Evolutionary conservation across 2,329 filamentous ascomycete genomes (phyloP), one percentile per base, ranked within the genome.

Genomic region (Penicillium italicum): DNA sequence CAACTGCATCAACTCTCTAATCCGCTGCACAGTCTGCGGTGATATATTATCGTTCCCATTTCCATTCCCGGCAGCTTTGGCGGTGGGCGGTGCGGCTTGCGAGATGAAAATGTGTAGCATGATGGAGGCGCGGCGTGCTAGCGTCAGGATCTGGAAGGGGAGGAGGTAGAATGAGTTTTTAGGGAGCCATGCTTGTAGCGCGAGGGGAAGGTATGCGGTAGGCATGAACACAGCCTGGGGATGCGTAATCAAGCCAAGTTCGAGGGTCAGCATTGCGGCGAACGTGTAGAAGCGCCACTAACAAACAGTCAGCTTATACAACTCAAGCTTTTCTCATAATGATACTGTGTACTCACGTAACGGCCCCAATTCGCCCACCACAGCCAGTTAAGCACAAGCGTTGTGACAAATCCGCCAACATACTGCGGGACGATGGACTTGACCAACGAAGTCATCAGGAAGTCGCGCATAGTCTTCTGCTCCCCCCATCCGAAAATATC

Each of bases 81-180:
- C 74, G 12, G 90, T 74, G 5, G 91, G 76, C 3, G 90, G 90
- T 0, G 88, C 87, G 48, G 95, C 82, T 73, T 96, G 91, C 6
- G 86, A 86, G 55, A 96, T 83, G 48, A 90, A 92, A 61, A 96
- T 90, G 73, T 90, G 92, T 26, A 90, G 74, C 2, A 91, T 92
- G 49, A 97, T 77, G 16, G 86, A 85, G 22, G 90, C 76, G 69
- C 90, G 90, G 57, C 92, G 85, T 6, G 88, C 84, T 7, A 97
- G 82, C 14, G 81, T 76, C 55, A 97, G 82, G 63, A 89, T 79
- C 75, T 99, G 92, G 70, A 94, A 99, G 2, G 92, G 93, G 4
- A 97, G 81, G 62, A 77, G 51, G 64, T 74, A 72, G 34, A 80
- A 82, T 28, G 82, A 57, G 12, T 81, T 61, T 3, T 71, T 68